Conservation (phyloP, 768 basidiomycete genomes). For the Dacryopinax spathularia region DNA sequence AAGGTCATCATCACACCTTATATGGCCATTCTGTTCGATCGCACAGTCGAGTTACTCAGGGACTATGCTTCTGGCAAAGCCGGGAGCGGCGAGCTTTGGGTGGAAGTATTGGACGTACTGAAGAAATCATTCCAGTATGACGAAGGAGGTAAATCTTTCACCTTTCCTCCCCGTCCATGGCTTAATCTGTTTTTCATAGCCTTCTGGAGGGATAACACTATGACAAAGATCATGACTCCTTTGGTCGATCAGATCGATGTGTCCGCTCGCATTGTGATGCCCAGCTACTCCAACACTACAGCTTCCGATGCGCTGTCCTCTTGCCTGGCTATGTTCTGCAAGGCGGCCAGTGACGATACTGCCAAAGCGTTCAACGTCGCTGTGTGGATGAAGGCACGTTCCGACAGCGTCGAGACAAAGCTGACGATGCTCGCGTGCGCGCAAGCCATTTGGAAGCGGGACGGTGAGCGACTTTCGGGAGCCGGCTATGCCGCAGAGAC, state of each 20-base stretch:
- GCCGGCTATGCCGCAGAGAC: constrained; percentile 68
- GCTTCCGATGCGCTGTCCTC: constrained; percentile 24
- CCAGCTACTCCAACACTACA: constrained; percentile 8
- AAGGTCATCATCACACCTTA: constrained; percentile 91
- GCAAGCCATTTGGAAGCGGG: constrained; percentile 58
- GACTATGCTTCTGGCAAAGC: constrained; percentile 28
- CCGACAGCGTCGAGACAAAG: constrained; percentile 58
- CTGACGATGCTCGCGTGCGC: constrained; percentile 55
- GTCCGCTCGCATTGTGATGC: constrained; percentile 16
- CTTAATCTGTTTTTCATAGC: constrained; percentile 28
- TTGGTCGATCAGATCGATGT: constrained; percentile 54
- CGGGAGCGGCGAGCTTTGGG: constrained; percentile 43
- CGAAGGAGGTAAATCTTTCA: constrained; percentile 50
- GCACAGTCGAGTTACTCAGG: constrained; percentile 50
- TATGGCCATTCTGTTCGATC: constrained; percentile 58
- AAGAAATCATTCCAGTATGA: constrained; percentile 60
- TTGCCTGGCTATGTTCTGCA: constrained; percentile 33
- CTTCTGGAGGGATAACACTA: constrained; percentile 81
- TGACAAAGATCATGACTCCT: constrained; percentile 44
- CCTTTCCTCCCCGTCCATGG: not conserved
- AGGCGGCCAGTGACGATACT: constrained; percentile 40
- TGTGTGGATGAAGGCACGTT: constrained; percentile 77
- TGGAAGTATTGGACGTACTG: constrained; percentile 42
- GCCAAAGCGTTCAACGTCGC: constrained; percentile 68
- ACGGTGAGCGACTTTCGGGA: constrained; percentile 66